phyloP scores from a whole-genome alignment of 768 basidiomycete species.

The Hysterangium stoloniferum region DNA sequence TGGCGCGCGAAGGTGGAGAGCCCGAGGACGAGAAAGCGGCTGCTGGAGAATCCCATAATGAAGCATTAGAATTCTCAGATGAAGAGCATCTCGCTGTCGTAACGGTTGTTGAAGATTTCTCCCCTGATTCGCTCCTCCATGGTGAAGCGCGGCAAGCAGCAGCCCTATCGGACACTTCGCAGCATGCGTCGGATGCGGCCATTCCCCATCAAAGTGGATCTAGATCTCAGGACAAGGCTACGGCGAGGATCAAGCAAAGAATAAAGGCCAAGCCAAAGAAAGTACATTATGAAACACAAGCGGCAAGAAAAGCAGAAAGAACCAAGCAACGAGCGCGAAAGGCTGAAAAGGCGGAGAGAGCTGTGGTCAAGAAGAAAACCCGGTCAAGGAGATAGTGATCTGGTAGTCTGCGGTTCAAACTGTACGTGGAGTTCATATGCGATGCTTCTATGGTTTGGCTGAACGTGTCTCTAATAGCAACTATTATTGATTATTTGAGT shows the following conservation, averaged over 20 bases:
- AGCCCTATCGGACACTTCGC: slow-evolving; percentile 10
- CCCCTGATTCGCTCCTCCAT: slow-evolving; percentile 46
- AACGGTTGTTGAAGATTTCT: slow-evolving; percentile 88
- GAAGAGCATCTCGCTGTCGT: slow-evolving; percentile 85
- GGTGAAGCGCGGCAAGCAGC: slow-evolving; percentile 18
- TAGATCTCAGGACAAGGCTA: slow-evolving; percentile 1
- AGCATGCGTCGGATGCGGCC: slow-evolving; percentile 13
- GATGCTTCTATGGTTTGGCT: not conserved
- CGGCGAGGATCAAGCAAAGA: slow-evolving; percentile 8
- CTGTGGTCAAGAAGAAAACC: slow-evolving; percentile 53
- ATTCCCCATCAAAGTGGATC: not conserved
- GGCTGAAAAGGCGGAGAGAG: slow-evolving; percentile 64
- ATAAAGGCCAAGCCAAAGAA: slow-evolving; percentile 31
- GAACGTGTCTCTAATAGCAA: not conserved
- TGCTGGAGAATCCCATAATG: too few species aligned
- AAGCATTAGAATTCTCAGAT: slow-evolving; percentile 70
- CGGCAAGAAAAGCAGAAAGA: slow-evolving; percentile 52
- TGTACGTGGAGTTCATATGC: not conserved
- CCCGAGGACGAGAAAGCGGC: too few species aligned
- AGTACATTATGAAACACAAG: slow-evolving; percentile 64
- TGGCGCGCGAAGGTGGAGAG: too few species aligned
- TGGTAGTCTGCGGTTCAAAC: not conserved
- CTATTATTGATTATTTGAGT: not conserved
- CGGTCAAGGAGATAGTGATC: slow-evolving; percentile 12
- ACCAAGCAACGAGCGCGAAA: slow-evolving; percentile 57